These are phyloP conservation scores for Arthrobotrys entomopaga DNA, from an alignment of 2,329 filamentous ascomycete genomes.

Conservation along the genomic window DNA sequence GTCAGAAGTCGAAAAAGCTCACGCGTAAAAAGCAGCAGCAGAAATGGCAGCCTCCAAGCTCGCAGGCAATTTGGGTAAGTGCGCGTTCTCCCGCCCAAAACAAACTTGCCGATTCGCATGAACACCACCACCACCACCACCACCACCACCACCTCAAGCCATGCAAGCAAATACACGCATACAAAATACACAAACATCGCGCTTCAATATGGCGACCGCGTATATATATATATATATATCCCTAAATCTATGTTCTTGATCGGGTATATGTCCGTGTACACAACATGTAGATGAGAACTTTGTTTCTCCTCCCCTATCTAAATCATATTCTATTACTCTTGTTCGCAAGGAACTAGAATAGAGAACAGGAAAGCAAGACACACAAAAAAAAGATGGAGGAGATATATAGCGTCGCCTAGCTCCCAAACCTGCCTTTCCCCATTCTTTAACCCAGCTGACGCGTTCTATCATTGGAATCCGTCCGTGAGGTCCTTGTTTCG, in stretches of 20 bases:
- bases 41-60: slow-evolving; percentile 53
- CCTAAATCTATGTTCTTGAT: not conserved
- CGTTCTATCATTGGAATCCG: slow-evolving; percentile 28
- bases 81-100: slow-evolving; percentile 37
- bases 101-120: slow-evolving; percentile 7
- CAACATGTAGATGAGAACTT: not conserved
- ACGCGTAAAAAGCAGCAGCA: not conserved
- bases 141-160: slow-evolving; percentile 2
- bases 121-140: too few species aligned
- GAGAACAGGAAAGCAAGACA: too few species aligned
- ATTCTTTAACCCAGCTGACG: slow-evolving; percentile 39
- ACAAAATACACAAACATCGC: too few species aligned
- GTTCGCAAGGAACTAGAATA: too few species aligned
- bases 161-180: not conserved
- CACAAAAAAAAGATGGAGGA: too few species aligned
- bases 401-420: too few species aligned
- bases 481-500: slow-evolving; percentile 5
- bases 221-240: too few species aligned
- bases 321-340: too few species aligned
- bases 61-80: slow-evolving; percentile 51
- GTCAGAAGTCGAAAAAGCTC: slow-evolving; percentile 3
- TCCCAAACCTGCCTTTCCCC: too few species aligned
- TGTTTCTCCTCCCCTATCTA: too few species aligned
- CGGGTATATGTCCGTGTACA: not conserved
- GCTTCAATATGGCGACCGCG: too few species aligned